Percentiles rank a stretch among this genome's conserved stretches.
phyloP scores from a whole-genome alignment of 2,329 filamentous ascomycete genomes.

The Zasmidium cellare region DNA sequence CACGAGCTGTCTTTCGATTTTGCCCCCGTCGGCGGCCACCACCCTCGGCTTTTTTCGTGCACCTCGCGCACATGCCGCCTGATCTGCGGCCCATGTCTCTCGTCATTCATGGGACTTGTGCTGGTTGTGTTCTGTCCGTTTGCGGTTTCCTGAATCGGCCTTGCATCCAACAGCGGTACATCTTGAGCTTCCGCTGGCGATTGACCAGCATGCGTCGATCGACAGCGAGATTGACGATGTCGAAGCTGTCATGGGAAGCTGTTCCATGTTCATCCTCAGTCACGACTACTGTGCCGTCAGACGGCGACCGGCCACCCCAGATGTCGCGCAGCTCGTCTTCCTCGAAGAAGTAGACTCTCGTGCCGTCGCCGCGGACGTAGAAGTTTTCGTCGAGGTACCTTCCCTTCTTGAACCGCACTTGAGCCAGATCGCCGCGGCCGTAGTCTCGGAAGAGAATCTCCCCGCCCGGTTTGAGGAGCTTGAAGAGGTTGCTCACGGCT shows the following conservation, averaged over 20 bases:
- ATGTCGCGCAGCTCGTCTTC: constrained; percentile 76
- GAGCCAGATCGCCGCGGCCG: constrained; percentile 89
- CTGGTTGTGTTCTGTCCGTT: neutral
- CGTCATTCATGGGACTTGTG: neutral
- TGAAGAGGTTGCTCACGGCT: constrained; percentile 78
- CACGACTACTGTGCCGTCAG: constrained; percentile 24
- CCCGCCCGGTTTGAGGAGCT: constrained; percentile 87
- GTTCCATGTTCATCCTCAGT: constrained; percentile 12
- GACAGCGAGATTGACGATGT: constrained; percentile 75
- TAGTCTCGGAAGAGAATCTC: constrained; percentile 95
- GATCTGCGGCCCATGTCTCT: neutral
- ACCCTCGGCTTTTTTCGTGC: neutral
- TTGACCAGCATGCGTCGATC: constrained; percentile 92
- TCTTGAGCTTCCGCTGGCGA: constrained; percentile 84
- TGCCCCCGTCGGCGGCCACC: neutral
- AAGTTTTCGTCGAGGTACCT: constrained; percentile 96
- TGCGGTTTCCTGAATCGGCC: constrained; percentile 70
- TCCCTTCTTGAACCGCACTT: constrained; percentile 95
- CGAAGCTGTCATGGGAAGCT: constrained; percentile 45
- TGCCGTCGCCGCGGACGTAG: constrained; percentile 93
- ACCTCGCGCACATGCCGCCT: neutral
- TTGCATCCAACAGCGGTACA: constrained; percentile 98
- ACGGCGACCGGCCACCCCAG: constrained; percentile 59
- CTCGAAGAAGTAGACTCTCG: constrained; percentile 96
- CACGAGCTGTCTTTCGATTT: neutral